Evolutionary conservation across 495 filamentous ascomycete species (phyloP), one percentile per base, ranked within the genome.

Genomic region (Neurospora sp.): DNA sequence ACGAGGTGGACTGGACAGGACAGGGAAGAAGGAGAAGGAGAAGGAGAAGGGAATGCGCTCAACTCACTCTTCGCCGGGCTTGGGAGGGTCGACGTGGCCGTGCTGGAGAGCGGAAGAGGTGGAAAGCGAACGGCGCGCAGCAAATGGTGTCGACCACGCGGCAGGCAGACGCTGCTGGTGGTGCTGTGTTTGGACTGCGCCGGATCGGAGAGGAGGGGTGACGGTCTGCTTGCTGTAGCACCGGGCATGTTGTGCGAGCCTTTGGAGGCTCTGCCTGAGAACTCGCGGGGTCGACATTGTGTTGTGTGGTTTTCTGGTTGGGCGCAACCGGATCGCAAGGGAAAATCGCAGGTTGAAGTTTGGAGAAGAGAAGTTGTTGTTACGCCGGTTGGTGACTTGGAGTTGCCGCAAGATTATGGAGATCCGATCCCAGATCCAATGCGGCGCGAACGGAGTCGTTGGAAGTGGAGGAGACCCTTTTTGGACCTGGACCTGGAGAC

Each of bases 1-100:
- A 16, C 20, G 35, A 53, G 69, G 70, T 31, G 27, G 22, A 27
- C 22, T 27, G 22, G 27, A 31, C 27, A 3, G 71, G 37, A 71
- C 69, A 27, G n/a, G n/a, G 20, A 3, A 4, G 39, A 27, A 8
- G 40, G 38, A 12, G 31, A 69, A 6, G 18, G 27, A 5, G 31
- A 20, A 47, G 37, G 45, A 27, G 27, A 31, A 31, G 3, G 31
- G 71, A 68, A 61, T 61, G 53, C 53, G 53, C 27, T 61, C 53
- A 61, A 44, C 41, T 79, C 86, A 97, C 94, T 97, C 96, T 86
- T 98, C 93, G n/a, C 96, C 96, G 3, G 94, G 88, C 82, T 93
- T 94, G 3, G 96, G 95, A 38, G 92, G 87, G 65, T 87, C 88
- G 75, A 97, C 83, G 77, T 98, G 93, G 39, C 91, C 93, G 79